A percentile compares a stretch with the other conserved stretches of the same genome.
Conservation (phyloP, 495 filamentous ascomycete species). For the Glarea lozoyensis region DNA sequence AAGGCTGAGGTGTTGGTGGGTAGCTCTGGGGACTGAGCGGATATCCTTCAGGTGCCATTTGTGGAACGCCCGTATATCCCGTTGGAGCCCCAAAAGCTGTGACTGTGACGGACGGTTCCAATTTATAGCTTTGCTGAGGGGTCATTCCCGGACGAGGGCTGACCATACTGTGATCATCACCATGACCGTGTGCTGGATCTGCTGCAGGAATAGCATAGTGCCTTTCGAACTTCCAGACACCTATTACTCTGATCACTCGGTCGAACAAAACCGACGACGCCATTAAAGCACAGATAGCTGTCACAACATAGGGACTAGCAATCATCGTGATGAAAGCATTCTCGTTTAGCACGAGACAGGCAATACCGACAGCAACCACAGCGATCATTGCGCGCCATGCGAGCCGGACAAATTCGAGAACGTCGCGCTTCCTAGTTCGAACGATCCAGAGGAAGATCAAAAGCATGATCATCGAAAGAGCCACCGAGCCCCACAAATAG, state of each 20-base stretch:
- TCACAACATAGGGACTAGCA: not conserved
- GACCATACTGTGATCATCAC: too few relatives aligned
- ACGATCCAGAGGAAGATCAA: constrained; percentile 6
- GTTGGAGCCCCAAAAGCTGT: too few relatives aligned
- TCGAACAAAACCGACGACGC: not conserved
- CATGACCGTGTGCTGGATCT: constrained; percentile 22
- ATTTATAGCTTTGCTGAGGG: too few relatives aligned
- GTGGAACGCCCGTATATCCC: too few relatives aligned
- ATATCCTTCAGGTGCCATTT: too few relatives aligned
- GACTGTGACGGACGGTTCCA: too few relatives aligned
- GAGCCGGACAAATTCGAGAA: not conserved
- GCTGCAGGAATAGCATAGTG: not conserved
- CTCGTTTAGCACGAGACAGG: not conserved
- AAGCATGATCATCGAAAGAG: not conserved
- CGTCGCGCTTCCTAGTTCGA: constrained; percentile 1
- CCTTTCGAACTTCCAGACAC: constrained; percentile 1
- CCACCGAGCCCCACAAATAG: constrained; percentile 2
- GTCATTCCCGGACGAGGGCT: too few relatives aligned
- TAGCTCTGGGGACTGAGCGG: too few relatives aligned
- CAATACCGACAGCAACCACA: not conserved
- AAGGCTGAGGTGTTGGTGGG: too few relatives aligned
- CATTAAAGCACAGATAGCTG: constrained; percentile 1
- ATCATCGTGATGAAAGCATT: not conserved
- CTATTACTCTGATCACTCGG: not conserved
- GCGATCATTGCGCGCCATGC: not conserved